phyloP scores from a whole-genome alignment of 148 eudicot genomes.

The Dianthus caryophyllus region DNA sequence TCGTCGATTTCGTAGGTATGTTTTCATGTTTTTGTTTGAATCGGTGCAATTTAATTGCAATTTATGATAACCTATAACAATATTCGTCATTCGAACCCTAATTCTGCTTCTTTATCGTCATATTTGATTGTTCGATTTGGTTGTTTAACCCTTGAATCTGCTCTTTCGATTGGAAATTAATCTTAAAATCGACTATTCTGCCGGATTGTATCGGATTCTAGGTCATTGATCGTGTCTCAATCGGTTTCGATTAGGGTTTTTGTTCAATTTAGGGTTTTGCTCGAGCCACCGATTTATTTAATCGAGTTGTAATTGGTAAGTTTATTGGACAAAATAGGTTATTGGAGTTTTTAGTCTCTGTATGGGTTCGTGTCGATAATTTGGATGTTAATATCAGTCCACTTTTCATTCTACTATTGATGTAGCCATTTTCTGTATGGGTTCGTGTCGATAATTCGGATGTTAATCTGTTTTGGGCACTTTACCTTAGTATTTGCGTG shows the following conservation, averaged over 20 bases:
- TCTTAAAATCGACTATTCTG: background rate
- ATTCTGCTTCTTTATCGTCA: background rate
- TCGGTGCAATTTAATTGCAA: background rate
- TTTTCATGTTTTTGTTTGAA: background rate
- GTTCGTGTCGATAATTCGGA: no score
- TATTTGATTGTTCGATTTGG: background rate
- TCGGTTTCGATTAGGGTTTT: background rate
- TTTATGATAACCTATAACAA: background rate
- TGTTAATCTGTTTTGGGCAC: no score
- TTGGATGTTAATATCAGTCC: no score
- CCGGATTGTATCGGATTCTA: background rate
- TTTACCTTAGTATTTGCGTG: no score
- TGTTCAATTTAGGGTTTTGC: background rate
- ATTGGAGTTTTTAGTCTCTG: no score
- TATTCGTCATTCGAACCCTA: background rate
- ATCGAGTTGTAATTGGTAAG: no score
- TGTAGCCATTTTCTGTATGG: no score
- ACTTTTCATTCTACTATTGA: no score
- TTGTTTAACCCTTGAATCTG: background rate
- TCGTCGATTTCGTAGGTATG: background rate
- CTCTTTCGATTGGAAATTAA: background rate
- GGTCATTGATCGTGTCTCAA: background rate
- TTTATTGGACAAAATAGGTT: no score
- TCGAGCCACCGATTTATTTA: no score
- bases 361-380: no score